phyloP scores from a whole-genome alignment of 176 grass and related monocot genomes.

The Cymbopogon citratus region DNA sequence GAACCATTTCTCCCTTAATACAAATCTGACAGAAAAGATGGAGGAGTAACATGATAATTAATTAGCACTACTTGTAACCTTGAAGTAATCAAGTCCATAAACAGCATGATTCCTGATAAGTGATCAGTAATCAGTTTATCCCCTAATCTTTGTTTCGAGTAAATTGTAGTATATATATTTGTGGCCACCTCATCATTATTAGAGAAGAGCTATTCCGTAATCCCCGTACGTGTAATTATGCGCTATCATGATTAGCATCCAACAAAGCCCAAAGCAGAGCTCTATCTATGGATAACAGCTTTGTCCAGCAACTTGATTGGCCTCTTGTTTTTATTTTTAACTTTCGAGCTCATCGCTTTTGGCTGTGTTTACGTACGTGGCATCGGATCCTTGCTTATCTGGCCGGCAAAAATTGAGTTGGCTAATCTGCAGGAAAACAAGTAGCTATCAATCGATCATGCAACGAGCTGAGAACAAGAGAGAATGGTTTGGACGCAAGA shows the following conservation, averaged over 20 bases:
- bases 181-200: not conserved
- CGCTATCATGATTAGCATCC: not conserved
- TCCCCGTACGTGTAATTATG: not conserved
- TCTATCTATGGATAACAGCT: constrained; percentile 2
- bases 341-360: not conserved
- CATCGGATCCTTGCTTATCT: constrained; percentile 40
- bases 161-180: not conserved
- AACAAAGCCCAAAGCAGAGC: constrained; percentile 6
- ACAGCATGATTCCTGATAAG: too few species aligned
- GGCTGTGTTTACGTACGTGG: constrained; percentile 15
- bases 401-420: not conserved
- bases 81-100: not conserved
- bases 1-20: not conserved
- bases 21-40: not conserved
- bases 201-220: not conserved
- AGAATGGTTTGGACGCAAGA: not conserved
- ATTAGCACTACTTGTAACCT: not conserved
- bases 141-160: not conserved
- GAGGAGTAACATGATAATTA: not conserved
- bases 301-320: constrained; percentile 6
- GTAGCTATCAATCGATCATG: not conserved
- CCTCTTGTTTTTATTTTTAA: not conserved
- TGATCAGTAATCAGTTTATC: not conserved
- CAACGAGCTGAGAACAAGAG: not conserved
- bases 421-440: not conserved